Evolutionary conservation across 768 basidiomycete species (phyloP).

Genomic region (Trametes elegans): DNA sequence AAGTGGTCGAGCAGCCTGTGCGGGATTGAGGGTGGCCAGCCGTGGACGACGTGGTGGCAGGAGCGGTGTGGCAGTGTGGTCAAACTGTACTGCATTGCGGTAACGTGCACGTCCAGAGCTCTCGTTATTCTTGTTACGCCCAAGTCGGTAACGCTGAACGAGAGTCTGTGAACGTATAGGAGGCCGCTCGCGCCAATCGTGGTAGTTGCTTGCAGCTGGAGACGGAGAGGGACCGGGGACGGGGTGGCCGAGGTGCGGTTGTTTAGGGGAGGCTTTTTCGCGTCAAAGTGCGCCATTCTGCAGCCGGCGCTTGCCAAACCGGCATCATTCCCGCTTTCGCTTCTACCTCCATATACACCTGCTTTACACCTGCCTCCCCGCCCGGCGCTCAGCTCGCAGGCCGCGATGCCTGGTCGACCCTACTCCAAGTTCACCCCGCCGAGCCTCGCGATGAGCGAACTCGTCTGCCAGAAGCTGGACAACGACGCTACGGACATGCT

Average conservation of each 20-base stretch:
- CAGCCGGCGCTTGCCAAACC: not conserved
- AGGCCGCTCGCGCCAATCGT: too few species aligned
- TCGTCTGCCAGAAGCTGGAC: constrained; percentile 74
- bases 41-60: too few species aligned
- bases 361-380: not conserved
- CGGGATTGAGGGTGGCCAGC: too few species aligned
- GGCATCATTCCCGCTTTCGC: constrained; percentile 6
- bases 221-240: not conserved
- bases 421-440: constrained; percentile 71
- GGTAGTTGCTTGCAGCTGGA: too few species aligned
- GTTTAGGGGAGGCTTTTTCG: constrained; percentile 25
- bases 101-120: too few species aligned
- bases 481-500: constrained; percentile 75
- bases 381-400: not conserved
- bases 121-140: too few species aligned
- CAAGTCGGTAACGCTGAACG: too few species aligned
- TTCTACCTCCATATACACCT: not conserved
- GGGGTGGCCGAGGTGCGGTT: not conserved
- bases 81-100: too few species aligned
- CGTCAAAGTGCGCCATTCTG: constrained; percentile 11
- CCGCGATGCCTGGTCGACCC: constrained; percentile 21
- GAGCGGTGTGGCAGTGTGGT: too few species aligned
- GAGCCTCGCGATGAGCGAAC: constrained; percentile 70
- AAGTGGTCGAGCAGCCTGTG: too few species aligned
- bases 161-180: too few species aligned